These are phyloP conservation scores for Neofusicoccum kwambonambiense DNA, from an alignment of 2,329 filamentous ascomycete species.

Conservation along the genomic window DNA sequence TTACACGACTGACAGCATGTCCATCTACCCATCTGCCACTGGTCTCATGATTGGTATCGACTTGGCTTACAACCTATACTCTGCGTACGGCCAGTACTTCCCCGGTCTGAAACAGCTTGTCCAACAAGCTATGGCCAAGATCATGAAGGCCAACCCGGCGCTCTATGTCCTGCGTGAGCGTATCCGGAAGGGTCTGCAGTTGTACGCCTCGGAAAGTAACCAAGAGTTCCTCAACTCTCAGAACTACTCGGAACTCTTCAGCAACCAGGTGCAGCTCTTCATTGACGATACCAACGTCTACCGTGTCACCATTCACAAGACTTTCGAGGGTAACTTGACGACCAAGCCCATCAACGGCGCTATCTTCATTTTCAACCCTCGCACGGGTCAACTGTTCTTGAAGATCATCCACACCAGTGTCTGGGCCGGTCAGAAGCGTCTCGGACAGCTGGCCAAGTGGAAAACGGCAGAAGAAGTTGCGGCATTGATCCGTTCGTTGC, in stretches of 20 bases:
- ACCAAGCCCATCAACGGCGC: slow-evolving; percentile 99
- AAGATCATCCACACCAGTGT: slow-evolving; percentile 99
- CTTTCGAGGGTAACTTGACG: slow-evolving; percentile 97
- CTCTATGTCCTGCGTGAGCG: slow-evolving; percentile 95
- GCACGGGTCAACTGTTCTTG: slow-evolving; percentile 93
- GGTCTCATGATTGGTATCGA: slow-evolving; percentile 98
- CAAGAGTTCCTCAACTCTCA: slow-evolving; percentile 99
- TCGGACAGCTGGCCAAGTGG: slow-evolving; percentile 97
- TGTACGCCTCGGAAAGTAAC: slow-evolving; percentile 97
- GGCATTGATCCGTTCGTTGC: slow-evolving; percentile 89
- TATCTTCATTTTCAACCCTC: slow-evolving; percentile 99
- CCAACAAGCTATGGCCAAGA: slow-evolving; percentile 98
- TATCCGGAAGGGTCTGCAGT: slow-evolving; percentile 95
- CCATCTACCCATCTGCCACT: slow-evolving; percentile 95
- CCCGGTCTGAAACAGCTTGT: slow-evolving; percentile 92
- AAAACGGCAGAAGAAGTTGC: slow-evolving; percentile 99
- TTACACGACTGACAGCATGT: slow-evolving; percentile 98
- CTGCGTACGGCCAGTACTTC: slow-evolving; percentile 98
- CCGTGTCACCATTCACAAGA: slow-evolving; percentile 99
- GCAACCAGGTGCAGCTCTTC: slow-evolving; percentile 97
- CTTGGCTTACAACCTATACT: slow-evolving; percentile 96
- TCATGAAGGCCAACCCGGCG: slow-evolving; percentile 99
- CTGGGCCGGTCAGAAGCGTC: slow-evolving; percentile 98
- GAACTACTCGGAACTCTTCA: slow-evolving; percentile 98
- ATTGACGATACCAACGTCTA: slow-evolving; percentile 99